phyloP scores from a whole-genome alignment of 202 grass and related monocot species.

The Panicum virgatum region DNA sequence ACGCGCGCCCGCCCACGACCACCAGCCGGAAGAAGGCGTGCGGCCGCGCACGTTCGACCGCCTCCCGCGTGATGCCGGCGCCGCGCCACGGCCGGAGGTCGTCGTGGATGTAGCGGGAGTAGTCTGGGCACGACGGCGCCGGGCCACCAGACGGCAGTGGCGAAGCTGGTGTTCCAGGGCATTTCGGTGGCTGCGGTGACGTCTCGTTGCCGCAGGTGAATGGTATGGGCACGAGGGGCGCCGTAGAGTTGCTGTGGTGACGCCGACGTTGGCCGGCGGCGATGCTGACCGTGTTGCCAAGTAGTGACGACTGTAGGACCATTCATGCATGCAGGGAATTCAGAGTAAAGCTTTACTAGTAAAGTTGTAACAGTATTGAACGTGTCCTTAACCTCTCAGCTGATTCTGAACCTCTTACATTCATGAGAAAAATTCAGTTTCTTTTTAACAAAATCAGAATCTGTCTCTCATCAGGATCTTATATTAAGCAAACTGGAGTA shows the following conservation, averaged over 20 bases:
- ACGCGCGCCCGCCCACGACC: conserved; percentile 54
- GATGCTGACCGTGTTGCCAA: not conserved
- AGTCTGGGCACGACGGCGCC: conserved; percentile 51
- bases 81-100: conserved; percentile 60
- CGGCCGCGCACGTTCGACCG: conserved; percentile 39
- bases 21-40: conserved; percentile 62
- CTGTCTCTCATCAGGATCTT: too few relatives aligned
- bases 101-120: conserved; percentile 72
- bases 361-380: too few relatives aligned
- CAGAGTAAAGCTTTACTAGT: not conserved
- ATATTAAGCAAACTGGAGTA: too few relatives aligned
- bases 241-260: not conserved
- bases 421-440: too few relatives aligned
- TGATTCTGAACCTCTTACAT: too few relatives aligned
- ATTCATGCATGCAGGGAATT: conserved; percentile 5
- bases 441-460: too few relatives aligned
- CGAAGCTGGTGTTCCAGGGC: not conserved
- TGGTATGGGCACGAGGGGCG: not conserved
- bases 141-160: not conserved
- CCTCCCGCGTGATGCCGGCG: conserved; percentile 55
- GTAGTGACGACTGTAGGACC: conserved; percentile 28
- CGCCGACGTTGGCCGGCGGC: not conserved
- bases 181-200: not conserved
- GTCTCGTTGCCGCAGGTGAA: conserved; percentile 38
- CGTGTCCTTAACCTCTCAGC: too few relatives aligned